Percentiles rank a stretch among this genome's conserved stretches.
Evolutionary conservation across 768 basidiomycete genomes (phyloP).

Genomic region (Mrakia blollopis): DNA sequence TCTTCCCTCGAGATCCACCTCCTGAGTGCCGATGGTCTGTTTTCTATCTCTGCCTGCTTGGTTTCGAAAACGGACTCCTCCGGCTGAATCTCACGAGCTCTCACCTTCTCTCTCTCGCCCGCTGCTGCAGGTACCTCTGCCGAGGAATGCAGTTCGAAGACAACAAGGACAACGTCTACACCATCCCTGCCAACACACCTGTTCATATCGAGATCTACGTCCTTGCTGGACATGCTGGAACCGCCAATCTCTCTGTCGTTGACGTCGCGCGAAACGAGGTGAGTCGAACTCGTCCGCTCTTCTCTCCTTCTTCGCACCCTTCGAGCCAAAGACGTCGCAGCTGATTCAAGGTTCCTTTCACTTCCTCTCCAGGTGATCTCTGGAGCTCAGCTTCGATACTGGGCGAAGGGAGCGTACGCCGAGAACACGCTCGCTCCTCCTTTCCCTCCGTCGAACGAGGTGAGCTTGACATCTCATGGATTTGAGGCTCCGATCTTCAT

Average conservation of each 20-base stretch:
- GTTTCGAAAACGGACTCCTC: not conserved
- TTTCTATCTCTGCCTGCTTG: too few species aligned
- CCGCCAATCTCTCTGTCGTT: conserved; percentile 18
- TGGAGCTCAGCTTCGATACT: conserved; percentile 22
- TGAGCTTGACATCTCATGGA: not conserved
- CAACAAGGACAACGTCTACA: conserved; percentile 23
- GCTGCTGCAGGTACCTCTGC: conserved; percentile 7
- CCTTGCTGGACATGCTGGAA: conserved; percentile 14
- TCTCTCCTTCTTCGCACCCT: not conserved
- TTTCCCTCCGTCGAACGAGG: conserved; percentile 20
- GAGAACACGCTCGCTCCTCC: not conserved
- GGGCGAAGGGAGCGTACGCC: conserved; percentile 12
- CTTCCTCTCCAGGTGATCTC: conserved; percentile 1
- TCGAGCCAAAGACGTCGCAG: too few species aligned
- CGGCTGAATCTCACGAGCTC: not conserved
- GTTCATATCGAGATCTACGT: conserved; percentile 23
- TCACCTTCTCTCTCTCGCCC: too few species aligned
- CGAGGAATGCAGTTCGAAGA: conserved; percentile 20
- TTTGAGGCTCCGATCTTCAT: not conserved
- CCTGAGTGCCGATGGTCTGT: conserved; percentile 16
- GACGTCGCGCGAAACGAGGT: conserved; percentile 22
- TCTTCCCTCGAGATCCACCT: conserved; percentile 3
- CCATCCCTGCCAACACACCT: not conserved
- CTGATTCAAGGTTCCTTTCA: not conserved
- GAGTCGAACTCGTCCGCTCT: not conserved